Evolutionary conservation across 306 rosid species (phyloP), one percentile per base, ranked within the genome.

Genomic region (Quercus cerris): DNA sequence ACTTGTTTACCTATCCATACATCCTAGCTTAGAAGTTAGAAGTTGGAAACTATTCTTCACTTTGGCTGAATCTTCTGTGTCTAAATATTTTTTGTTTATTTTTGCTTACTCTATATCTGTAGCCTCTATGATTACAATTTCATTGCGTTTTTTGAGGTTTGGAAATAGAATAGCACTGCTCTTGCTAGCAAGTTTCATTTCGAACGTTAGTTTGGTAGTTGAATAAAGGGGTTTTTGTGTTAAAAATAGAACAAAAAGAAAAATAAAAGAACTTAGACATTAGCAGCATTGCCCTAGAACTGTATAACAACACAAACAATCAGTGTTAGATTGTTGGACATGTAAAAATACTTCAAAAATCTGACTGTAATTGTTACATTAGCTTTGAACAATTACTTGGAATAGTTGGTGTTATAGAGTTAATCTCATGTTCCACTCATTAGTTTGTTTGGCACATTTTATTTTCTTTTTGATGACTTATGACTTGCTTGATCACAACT

Each of bases 401-500:
- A 27, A 27, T 13, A 54, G 10, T 70, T 58, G 57, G 27, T 77
- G 46, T 22, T 17, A 8, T 15, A 28, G 56, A 72, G 35, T 55
- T 51, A 63, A 14, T 17, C 20, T 8, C 18, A 1, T 59, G 8
- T 11, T 17, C 58, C 41, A 23, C 51, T 41, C 23, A 9, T 38
- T 51, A 9, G 33, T 35, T 20, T 56, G 3, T 64, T 7, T 15
- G 9, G 62, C 70, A n/a, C 20, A 56, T 58, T 6, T 44, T 30
- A 15, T 23, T 71, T 56, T 51, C 61, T 3, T 58, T 72, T 17
- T 76, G 17, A 54, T 75, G 56, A 44, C 23, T 31, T 52, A 33
- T 46, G 51, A 69, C 56, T 71, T 75, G 44, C 56, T 11, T 74
- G 30, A 75, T 69, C 76, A 15, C 46, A 35, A 31, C 68, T 72